These are phyloP conservation scores for Eimeria falciformis DNA, from an alignment of 169 alveolate genomes.

Conservation along the genomic window DNA sequence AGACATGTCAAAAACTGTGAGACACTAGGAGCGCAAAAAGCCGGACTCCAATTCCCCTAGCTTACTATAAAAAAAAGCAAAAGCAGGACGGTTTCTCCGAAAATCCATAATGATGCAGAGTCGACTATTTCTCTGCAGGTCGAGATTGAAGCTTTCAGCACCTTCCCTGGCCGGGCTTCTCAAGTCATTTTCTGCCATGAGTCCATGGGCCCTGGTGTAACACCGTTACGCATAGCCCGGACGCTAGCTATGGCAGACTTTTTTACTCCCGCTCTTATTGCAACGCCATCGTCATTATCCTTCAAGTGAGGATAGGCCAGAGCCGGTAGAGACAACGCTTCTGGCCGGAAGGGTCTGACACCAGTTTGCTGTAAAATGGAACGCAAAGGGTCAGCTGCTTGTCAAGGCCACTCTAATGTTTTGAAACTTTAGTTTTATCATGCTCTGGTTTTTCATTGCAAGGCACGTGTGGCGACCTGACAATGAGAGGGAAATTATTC, in stretches of 20 bases:
- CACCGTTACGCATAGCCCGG: constrained; percentile 58
- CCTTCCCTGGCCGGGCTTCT: constrained; percentile 63
- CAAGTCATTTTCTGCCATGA: constrained; percentile 70
- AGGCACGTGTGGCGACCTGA: constrained; percentile 47
- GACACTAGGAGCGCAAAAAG: not conserved
- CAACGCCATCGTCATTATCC: constrained; percentile 45
- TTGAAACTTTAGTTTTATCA: not conserved
- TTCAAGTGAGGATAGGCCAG: constrained; percentile 60
- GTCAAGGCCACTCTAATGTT: no score
- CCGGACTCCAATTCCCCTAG: not conserved
- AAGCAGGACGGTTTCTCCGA: not conserved
- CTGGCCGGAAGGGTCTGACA: not conserved
- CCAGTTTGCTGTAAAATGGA: not conserved
- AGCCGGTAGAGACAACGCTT: not conserved
- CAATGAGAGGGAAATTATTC: constrained; percentile 77
- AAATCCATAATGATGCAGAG: not conserved
- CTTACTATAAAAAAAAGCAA: not conserved
- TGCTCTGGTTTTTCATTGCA: not conserved
- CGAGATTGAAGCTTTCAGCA: constrained; percentile 65
- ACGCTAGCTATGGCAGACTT: constrained; percentile 72
- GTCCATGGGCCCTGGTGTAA: constrained; percentile 69
- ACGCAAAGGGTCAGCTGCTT: not conserved
- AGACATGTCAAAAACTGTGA: constrained; percentile 48
- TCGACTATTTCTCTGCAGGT: constrained; percentile 36
- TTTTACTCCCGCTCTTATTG: constrained; percentile 51